Evolutionary conservation across 2,329 filamentous ascomycete genomes (phyloP), one percentile per base, ranked within the genome.

Genomic region (Calcarisporium arbuscula): DNA sequence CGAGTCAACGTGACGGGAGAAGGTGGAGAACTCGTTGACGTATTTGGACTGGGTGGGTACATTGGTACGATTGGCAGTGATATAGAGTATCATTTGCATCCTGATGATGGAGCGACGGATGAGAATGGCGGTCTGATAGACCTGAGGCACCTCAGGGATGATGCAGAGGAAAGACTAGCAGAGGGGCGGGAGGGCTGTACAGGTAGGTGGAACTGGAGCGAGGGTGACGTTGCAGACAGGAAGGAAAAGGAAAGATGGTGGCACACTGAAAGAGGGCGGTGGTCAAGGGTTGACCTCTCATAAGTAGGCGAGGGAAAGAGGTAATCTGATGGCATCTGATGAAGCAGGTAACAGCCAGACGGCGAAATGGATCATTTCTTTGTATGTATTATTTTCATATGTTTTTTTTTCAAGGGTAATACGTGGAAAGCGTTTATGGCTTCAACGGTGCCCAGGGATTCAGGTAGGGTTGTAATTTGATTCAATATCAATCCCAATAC

Each of bases 21-120:
- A 40, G 55, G 68, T 11, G 74, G 74, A 1, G 54, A 57, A 2
- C 46, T 76, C 1, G 53, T 66, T 1, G 69, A 79, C 19, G 64
- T 67, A 3, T 74, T 72, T 32, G 67, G 65, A 5, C 57, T 85
- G 14, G 77, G 68, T 1, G 73, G 71, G 0, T 86, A 74, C 50
- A 54, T 86, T 6, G 83, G 83, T 12, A 65, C 67, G 2, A 50
- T 78, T 4, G 68, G 64, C 19, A 81, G 76, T 30, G 57, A 53
- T 19, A 77, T 88, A 34, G 50, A 57, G 14, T 88, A 87, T 48
- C 60, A 65, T 26, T 59, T 88, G 9, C 53, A 61, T 12, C 68
- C 82, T 0, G 79, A 84, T 34, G 45, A 53, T 0, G 75, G 75
- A 0, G 72, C 65, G 2, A 62, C 62, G 3, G 74, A 80, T 40